Evolutionary conservation across 306 rosid species (phyloP).

Genomic region (Castanospermum australe): DNA sequence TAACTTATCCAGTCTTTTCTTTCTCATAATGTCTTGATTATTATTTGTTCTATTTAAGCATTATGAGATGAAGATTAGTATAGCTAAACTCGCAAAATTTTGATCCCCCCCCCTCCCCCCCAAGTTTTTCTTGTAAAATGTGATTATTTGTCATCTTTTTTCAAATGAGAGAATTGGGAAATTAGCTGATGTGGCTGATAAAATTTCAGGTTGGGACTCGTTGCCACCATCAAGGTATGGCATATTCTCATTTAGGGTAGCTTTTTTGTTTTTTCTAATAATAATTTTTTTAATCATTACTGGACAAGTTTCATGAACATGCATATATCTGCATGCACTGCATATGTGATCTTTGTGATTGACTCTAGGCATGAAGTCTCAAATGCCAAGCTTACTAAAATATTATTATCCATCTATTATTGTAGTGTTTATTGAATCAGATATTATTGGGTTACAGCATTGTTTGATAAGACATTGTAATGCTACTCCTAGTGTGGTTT

Average conservation of each 20-base stretch:
- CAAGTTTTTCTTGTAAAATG: neutral
- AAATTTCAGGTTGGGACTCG: slow-evolving; percentile 94
- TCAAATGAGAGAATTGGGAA: neutral
- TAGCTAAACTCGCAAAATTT: neutral
- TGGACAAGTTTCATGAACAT: neutral
- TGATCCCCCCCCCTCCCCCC: neutral
- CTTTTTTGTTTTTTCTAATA: neutral
- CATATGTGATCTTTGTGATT: neutral
- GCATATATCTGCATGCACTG: neutral
- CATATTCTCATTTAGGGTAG: neutral
- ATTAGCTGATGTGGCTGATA: slow-evolving; percentile 37
- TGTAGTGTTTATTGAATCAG: neutral
- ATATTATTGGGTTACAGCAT: neutral
- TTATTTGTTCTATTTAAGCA: neutral
- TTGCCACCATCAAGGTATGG: slow-evolving; percentile 90
- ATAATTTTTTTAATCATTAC: neutral
- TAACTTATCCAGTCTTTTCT: neutral
- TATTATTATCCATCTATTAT: neutral
- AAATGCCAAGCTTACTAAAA: neutral
- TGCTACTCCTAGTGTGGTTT: neutral
- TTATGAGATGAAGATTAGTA: neutral
- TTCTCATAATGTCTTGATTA: neutral
- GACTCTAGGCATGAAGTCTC: neutral
- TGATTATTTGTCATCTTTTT: neutral
- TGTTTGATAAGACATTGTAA: neutral